Conservation (phyloP, 768 basidiomycete genomes). For the Calocybe gangraenosa region DNA sequence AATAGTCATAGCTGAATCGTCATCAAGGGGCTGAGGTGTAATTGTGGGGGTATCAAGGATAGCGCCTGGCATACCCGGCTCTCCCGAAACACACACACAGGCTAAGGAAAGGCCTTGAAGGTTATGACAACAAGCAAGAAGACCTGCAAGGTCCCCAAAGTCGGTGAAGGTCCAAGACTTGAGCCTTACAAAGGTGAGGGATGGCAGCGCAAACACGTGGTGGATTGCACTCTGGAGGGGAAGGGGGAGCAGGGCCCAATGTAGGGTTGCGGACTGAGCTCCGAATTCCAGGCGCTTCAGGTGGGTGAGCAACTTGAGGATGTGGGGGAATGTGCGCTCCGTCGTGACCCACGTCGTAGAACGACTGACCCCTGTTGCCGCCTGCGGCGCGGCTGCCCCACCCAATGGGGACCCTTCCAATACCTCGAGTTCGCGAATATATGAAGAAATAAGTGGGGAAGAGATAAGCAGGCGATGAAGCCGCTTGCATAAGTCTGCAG, state of each 20-base stretch:
- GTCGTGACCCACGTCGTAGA: constrained; percentile 36
- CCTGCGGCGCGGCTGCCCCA: constrained; percentile 18
- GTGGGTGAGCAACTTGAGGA: constrained; percentile 33
- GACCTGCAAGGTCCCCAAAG: constrained; percentile 27
- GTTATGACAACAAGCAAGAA: constrained; percentile 29
- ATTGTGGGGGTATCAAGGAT: neutral
- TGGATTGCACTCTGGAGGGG: constrained; percentile 30
- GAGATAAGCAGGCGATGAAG: constrained; percentile 29
- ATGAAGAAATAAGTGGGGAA: constrained; percentile 27
- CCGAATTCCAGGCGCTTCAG: constrained; percentile 34
- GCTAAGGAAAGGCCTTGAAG: constrained; percentile 33
- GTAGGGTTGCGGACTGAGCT: constrained; percentile 28
- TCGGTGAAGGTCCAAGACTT: constrained; percentile 37
- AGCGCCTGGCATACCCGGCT: constrained; percentile 9
- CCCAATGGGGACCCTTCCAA: constrained; percentile 32
- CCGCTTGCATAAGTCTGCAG: constrained; percentile 29
- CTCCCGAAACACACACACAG: constrained; percentile 29
- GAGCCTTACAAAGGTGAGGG: constrained; percentile 34
- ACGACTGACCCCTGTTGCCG: constrained; percentile 6
- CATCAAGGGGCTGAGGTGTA: too few species aligned
- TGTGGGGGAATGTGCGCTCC: constrained; percentile 30
- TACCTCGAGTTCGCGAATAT: constrained; percentile 35
- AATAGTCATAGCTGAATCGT: neutral
- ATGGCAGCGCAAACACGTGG: constrained; percentile 28
- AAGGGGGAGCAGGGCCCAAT: constrained; percentile 32